phyloP scores from a whole-genome alignment of 257 asterid species.

The Ophiorrhiza pumila region DNA sequence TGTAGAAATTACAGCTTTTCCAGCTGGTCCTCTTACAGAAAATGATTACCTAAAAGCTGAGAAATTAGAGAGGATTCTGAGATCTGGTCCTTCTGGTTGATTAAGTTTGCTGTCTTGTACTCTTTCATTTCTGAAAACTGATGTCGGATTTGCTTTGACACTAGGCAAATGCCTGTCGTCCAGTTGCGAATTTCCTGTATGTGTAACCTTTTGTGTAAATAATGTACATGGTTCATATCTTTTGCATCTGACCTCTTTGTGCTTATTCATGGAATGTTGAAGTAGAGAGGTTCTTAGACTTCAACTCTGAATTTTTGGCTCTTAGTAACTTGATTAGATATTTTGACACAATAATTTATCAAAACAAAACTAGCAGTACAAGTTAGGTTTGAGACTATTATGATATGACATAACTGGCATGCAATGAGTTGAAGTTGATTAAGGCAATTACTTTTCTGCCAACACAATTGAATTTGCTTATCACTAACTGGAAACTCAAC shows the following conservation, averaged over 20 bases:
- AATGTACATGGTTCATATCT: constrained; percentile 1
- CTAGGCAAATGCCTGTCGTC: neutral
- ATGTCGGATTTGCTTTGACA: neutral
- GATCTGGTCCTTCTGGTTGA: constrained; percentile 77
- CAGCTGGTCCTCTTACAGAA: constrained; percentile 79
- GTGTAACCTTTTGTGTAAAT: constrained; percentile 10
- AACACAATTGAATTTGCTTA: no score
- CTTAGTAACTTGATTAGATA: no score
- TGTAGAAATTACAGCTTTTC: constrained; percentile 84
- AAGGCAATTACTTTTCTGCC: no score
- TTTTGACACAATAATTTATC: neutral
- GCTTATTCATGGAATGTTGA: no score
- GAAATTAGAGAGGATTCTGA: constrained; percentile 80
- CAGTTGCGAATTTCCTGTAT: neutral
- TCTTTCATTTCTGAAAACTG: neutral
- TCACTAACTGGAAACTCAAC: no score
- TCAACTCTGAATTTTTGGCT: neutral
- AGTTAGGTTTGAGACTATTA: no score
- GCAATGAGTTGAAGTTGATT: no score
- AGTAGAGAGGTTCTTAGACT: neutral
- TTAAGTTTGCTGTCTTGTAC: neutral
- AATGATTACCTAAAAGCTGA: constrained; percentile 84
- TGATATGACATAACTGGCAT: no score
- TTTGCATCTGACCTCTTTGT: neutral
- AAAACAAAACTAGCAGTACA: neutral